Evolutionary conservation across 2,329 filamentous ascomycete species (phyloP).

Genomic region (Alternaria triticimaculans): DNA sequence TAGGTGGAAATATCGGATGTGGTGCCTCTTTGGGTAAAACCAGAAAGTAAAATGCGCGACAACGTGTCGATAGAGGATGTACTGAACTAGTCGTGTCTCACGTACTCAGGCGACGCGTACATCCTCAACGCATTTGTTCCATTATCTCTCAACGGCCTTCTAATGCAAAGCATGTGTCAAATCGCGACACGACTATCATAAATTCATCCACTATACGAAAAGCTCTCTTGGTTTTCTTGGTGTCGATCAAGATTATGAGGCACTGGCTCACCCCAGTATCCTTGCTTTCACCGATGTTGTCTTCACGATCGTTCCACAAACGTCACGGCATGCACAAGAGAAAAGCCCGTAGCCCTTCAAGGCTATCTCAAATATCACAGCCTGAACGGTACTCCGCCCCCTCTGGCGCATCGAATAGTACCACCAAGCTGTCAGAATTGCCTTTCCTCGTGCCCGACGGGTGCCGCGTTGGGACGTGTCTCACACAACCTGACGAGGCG

Average conservation of each 20-base stretch:
- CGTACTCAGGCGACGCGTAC: not conserved
- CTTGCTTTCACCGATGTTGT: not conserved
- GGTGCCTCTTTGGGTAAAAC: not conserved
- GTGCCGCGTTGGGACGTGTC: constrained; percentile 8
- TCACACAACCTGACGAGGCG: constrained; percentile 3
- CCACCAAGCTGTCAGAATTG: constrained; percentile 38
- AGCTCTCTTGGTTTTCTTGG: not conserved
- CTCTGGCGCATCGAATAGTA: constrained; percentile 16
- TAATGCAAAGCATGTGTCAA: not conserved
- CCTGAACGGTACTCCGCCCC: not conserved
- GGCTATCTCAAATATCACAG: constrained; percentile 1
- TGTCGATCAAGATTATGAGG: not conserved
- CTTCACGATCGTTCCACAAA: constrained; percentile 3
- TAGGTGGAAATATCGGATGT: not conserved
- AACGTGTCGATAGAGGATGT: not conserved
- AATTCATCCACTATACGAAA: not conserved
- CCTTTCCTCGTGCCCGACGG: constrained; percentile 12
- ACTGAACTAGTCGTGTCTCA: not conserved
- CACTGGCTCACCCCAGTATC: not conserved
- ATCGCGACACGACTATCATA: not conserved
- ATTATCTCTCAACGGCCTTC: not conserved
- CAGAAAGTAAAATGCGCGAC: not conserved
- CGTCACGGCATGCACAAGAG: constrained; percentile 1
- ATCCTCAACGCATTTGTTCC: not conserved
- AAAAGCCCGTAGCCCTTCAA: not conserved